Conservation (phyloP, 2,329 filamentous ascomycete genomes). For the Bipolaris zeicola region DNA sequence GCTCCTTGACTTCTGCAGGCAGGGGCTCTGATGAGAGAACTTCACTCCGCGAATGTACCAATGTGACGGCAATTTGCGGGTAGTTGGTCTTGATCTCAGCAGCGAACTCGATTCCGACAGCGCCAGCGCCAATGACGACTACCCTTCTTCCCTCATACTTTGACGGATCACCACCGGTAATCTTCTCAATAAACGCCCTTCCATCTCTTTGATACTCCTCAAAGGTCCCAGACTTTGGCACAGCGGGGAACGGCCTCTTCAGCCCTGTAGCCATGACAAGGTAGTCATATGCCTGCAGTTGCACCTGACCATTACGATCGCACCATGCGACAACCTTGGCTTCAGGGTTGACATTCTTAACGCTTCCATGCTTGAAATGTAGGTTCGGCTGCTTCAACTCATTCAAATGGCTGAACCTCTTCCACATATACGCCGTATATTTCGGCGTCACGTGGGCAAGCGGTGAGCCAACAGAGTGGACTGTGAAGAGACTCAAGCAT, state of each 20-base stretch:
- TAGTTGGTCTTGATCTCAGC: conserved; percentile 74
- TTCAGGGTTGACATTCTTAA: conserved; percentile 64
- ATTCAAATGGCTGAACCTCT: conserved; percentile 69
- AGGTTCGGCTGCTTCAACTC: conserved; percentile 68
- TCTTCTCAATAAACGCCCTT: conserved; percentile 61
- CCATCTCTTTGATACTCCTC: conserved; percentile 69
- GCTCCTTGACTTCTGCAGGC: conserved; percentile 70
- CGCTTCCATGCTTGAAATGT: conserved; percentile 68
- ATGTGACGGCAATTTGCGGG: conserved; percentile 69
- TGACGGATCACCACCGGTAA: conserved; percentile 37
- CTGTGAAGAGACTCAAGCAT: conserved; percentile 50
- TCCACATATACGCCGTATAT: conserved; percentile 73
- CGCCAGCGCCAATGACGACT: conserved; percentile 77
- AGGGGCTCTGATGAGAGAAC: conserved; percentile 76
- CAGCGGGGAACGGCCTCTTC: conserved; percentile 71
- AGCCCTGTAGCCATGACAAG: conserved; percentile 75
- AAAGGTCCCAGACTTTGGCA: conserved; percentile 68
- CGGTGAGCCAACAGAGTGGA: conserved; percentile 77
- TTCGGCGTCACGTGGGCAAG: conserved; percentile 69
- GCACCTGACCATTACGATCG: conserved; percentile 56
- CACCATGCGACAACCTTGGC: conserved; percentile 64
- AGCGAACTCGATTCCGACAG: conserved; percentile 82
- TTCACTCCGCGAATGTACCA: conserved; percentile 73
- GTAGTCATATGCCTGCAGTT: conserved; percentile 67
- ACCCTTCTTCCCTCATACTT: conserved; percentile 55